A percentile compares a stretch with the other conserved stretches of the same genome.
These are phyloP conservation scores for Pseudogymnoascus sp. DNA, from an alignment of 2,329 filamentous ascomycete genomes.

Conservation along the genomic window DNA sequence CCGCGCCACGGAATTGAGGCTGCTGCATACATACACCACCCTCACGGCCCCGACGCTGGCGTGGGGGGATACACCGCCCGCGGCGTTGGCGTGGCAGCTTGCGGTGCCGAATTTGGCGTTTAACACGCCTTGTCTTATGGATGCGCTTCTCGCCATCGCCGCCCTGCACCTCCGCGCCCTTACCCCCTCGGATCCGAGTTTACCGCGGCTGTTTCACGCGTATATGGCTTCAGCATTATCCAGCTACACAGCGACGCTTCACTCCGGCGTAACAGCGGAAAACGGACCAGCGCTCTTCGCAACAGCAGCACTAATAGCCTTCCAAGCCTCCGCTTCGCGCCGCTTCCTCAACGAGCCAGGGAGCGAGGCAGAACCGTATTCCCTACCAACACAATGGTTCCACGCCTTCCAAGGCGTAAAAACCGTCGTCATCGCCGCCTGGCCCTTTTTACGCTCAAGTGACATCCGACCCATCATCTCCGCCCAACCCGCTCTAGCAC, in stretches of 20 bases:
- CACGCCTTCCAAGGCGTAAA: constrained; percentile 62
- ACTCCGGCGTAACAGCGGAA: constrained; percentile 46
- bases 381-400: constrained; percentile 56
- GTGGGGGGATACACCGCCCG: constrained; percentile 42
- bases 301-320: constrained; percentile 55
- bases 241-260: constrained; percentile 50
- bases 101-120: constrained; percentile 56
- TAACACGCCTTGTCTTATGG: constrained; percentile 50
- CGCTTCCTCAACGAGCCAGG: constrained; percentile 50
- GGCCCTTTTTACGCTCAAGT: constrained; percentile 54
- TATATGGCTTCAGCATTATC: constrained; percentile 58
- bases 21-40: constrained; percentile 58
- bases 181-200: constrained; percentile 48
- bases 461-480: constrained; percentile 55
- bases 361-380: constrained; percentile 39
- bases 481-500: constrained; percentile 53
- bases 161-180: constrained; percentile 53
- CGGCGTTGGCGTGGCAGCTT: constrained; percentile 51
- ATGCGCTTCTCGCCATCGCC: constrained; percentile 56
- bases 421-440: constrained; percentile 54
- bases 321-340: constrained; percentile 57
- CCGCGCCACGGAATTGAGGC: constrained; percentile 45
- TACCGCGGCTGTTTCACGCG: constrained; percentile 55
- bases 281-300: constrained; percentile 58
- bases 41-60: constrained; percentile 51